Evolutionary conservation across 2,329 filamentous ascomycete genomes (phyloP).

Genomic region (Ambrosiella beaveri): DNA sequence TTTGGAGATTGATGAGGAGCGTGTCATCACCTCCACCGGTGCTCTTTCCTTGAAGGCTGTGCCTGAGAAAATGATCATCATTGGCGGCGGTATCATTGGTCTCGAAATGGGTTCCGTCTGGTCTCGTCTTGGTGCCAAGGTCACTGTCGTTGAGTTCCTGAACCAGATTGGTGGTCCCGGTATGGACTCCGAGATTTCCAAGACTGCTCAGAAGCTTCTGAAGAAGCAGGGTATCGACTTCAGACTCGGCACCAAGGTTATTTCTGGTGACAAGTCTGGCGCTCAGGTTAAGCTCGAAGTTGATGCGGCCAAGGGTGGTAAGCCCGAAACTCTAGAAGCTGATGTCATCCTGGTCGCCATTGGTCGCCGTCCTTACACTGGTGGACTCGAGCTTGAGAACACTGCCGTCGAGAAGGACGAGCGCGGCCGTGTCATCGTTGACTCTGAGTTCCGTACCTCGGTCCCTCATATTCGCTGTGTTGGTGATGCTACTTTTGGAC

Average conservation of each 20-base stretch:
- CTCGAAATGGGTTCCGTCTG: slow-evolving; percentile 97
- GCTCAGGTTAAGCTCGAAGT: slow-evolving; percentile 66
- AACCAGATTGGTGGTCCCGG: slow-evolving; percentile 92
- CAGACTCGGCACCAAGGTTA: slow-evolving; percentile 93
- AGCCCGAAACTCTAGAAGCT: slow-evolving; percentile 77
- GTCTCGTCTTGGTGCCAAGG: slow-evolving; percentile 83
- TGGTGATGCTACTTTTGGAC: slow-evolving; percentile 90
- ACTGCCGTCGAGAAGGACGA: slow-evolving; percentile 84
- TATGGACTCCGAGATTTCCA: slow-evolving; percentile 90
- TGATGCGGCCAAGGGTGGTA: slow-evolving; percentile 90
- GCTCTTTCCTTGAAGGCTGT: slow-evolving; percentile 79
- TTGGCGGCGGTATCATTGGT: slow-evolving; percentile 96
- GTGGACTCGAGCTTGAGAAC: slow-evolving; percentile 82
- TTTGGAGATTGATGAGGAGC: slow-evolving; percentile 91
- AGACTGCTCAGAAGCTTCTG: slow-evolving; percentile 79
- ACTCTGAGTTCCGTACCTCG: slow-evolving; percentile 98
- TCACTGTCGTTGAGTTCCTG: slow-evolving; percentile 94
- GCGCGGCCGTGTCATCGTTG: slow-evolving; percentile 85
- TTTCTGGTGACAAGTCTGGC: slow-evolving; percentile 63
- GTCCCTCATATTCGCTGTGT: slow-evolving; percentile 91
- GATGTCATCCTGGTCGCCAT: slow-evolving; percentile 96
- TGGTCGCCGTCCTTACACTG: slow-evolving; percentile 85
- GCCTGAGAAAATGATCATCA: slow-evolving; percentile 91
- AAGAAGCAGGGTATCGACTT: slow-evolving; percentile 96
- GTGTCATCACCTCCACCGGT: slow-evolving; percentile 89